Evolutionary conservation across 768 basidiomycete species (phyloP).

Genomic region (Tephrocybe sp.): DNA sequence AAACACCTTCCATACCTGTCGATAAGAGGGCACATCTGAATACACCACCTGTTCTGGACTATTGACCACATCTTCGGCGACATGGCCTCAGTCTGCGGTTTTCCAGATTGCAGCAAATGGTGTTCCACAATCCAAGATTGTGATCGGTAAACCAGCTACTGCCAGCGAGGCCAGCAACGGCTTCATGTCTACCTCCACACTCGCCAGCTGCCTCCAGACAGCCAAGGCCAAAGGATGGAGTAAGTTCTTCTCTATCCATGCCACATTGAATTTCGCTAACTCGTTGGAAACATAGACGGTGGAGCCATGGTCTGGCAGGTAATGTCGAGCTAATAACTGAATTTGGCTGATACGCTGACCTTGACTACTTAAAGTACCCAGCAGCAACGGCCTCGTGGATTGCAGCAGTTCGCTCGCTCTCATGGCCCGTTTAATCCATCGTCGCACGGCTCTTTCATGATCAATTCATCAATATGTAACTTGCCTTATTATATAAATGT

Average conservation of each 20-base stretch:
- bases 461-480: too few species aligned
- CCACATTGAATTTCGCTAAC: constrained; percentile 1
- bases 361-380: constrained; percentile 24
- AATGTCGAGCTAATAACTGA: constrained; percentile 5
- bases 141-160: constrained; percentile 72
- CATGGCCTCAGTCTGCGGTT: constrained; percentile 60
- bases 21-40: constrained; percentile 58
- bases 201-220: constrained; percentile 58
- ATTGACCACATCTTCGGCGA: constrained; percentile 52
- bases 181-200: constrained; percentile 54
- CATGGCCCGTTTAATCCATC: constrained; percentile 30
- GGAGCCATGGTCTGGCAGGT: constrained; percentile 41
- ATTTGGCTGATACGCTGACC: not conserved
- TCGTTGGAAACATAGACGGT: constrained; percentile 21
- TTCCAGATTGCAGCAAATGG: constrained; percentile 60
- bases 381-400: constrained; percentile 34
- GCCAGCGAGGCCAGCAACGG: constrained; percentile 54
- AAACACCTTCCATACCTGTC: too few species aligned
- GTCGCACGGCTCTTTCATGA: too few species aligned
- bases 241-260: constrained; percentile 31
- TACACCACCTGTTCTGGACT: constrained; percentile 65
- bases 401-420: constrained; percentile 26
- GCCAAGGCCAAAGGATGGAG: constrained; percentile 69
- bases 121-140: constrained; percentile 58
- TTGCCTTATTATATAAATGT: too few species aligned